Evolutionary conservation across 495 filamentous ascomycete genomes (phyloP).

Genomic region (Melanomma pulvis-pyrius): DNA sequence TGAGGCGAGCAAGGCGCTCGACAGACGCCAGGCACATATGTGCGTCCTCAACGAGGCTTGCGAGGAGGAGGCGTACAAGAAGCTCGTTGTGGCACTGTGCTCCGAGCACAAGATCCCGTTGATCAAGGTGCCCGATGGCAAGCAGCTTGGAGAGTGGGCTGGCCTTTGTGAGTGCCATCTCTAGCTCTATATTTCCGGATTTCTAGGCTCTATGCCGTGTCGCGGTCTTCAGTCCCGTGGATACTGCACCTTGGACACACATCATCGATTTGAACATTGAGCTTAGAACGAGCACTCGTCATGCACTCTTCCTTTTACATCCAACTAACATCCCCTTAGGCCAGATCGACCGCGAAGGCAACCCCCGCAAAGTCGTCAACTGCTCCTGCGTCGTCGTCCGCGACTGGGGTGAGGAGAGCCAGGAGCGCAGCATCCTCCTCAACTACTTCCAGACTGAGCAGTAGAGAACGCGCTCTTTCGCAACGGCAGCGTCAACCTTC

Average conservation of each 20-base stretch:
- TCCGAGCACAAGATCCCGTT: conserved; percentile 98
- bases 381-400: conserved; percentile 99
- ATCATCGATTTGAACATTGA: not conserved
- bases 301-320: too few species aligned
- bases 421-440: conserved; percentile 95
- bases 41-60: conserved; percentile 98
- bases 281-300: conserved; percentile 24
- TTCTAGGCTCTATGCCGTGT: not conserved
- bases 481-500: not conserved
- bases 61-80: conserved; percentile 99
- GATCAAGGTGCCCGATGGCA: conserved; percentile 99
- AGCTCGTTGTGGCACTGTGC: conserved; percentile 97
- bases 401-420: conserved; percentile 99
- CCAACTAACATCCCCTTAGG: conserved; percentile 56
- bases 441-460: conserved; percentile 98
- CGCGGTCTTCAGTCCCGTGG: not conserved
- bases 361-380: conserved; percentile 99
- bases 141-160: conserved; percentile 99
- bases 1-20: conserved; percentile 95
- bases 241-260: not conserved
- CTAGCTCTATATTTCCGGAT: conserved; percentile 3
- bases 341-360: conserved; percentile 97
- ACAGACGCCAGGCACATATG: conserved; percentile 98
- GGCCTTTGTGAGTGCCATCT: conserved; percentile 81
- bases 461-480: conserved; percentile 47